Percentiles rank a stretch among this genome's conserved stretches.
phyloP scores from a whole-genome alignment of 2,329 filamentous ascomycete species.

The Clonostachys rosea region DNA sequence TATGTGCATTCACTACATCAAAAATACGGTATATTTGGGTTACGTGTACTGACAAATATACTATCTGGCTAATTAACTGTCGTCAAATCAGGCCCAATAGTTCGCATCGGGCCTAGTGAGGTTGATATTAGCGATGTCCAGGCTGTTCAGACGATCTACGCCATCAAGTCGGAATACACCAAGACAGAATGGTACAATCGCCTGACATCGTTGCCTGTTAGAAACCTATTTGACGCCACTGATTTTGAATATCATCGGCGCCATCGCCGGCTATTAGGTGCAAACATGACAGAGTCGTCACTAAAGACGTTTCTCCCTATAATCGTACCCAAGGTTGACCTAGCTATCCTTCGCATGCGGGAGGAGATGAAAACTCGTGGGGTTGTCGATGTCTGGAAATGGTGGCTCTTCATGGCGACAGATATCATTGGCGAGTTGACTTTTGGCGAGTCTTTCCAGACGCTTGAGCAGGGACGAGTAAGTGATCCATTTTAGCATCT shows the following conservation, averaged over 20 bases:
- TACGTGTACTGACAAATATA: not conserved
- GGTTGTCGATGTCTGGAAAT: conserved; percentile 42
- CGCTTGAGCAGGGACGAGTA: conserved; percentile 45
- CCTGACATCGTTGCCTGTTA: conserved; percentile 7
- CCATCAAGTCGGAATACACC: conserved; percentile 12
- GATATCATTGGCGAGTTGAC: conserved; percentile 48
- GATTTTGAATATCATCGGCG: conserved; percentile 30
- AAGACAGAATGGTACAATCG: conserved; percentile 14
- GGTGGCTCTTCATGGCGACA: conserved; percentile 48
- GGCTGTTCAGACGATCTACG: conserved; percentile 22
- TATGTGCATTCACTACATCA: conserved; percentile 15
- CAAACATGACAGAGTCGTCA: conserved; percentile 27
- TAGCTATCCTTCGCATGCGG: conserved; percentile 35
- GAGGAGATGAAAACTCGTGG: conserved; percentile 31
- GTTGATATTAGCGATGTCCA: conserved; percentile 12
- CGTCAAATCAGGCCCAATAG: conserved; percentile 14
- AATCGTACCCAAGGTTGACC: conserved; percentile 25
- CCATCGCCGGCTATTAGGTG: conserved; percentile 34
- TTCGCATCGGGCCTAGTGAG: conserved; percentile 16
- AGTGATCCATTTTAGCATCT: conserved; percentile 1
- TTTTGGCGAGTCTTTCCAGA: conserved; percentile 51
- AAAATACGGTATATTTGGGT: conserved; percentile 11
- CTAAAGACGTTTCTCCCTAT: conserved; percentile 20
- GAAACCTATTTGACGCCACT: conserved; percentile 29
- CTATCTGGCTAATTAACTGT: too few relatives aligned